Conservation (phyloP, 345 rosid genomes). For the Brassica nigra region DNA sequence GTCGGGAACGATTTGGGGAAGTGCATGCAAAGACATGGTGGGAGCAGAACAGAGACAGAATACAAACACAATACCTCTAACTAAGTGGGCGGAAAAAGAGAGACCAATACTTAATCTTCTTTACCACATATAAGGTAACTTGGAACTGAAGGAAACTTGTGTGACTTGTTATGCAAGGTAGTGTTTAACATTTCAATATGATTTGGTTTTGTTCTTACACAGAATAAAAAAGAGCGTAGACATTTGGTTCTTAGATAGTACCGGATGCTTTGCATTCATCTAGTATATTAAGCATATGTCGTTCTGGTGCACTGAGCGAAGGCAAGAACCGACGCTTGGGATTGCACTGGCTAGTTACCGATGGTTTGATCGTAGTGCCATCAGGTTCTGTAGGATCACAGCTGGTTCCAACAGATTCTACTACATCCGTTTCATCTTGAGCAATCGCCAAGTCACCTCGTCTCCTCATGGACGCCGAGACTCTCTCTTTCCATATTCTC, state of each 20-base stretch:
- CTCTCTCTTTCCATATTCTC: constrained; percentile 86
- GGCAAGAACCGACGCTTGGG: constrained; percentile 57
- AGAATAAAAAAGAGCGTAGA: constrained; percentile 13
- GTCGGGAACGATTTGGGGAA: constrained; percentile 93
- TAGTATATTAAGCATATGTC: constrained; percentile 67
- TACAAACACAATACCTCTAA: constrained; percentile 93
- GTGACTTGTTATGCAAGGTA: constrained; percentile 21
- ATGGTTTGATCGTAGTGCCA: constrained; percentile 39
- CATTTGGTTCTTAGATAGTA: constrained; percentile 44
- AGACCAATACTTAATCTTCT: constrained; percentile 24
- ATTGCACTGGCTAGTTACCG: constrained; percentile 39
- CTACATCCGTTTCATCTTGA: constrained; percentile 55
- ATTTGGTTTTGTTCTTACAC: constrained; percentile 24
- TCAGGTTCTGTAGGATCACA: constrained; percentile 42
- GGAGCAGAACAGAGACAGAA: constrained; percentile 97
- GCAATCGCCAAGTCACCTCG: constrained; percentile 61
- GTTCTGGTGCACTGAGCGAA: constrained; percentile 85
- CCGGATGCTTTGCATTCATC: constrained; percentile 73
- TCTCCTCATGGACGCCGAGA: constrained; percentile 64
- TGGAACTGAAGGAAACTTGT: constrained; percentile 1
- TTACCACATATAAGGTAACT: constrained; percentile 5
- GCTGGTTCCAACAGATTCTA: neutral
- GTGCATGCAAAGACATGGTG: constrained; percentile 94
- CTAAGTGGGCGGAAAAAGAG: neutral
- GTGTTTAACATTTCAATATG: constrained; percentile 16